A percentile compares a stretch with the other conserved stretches of the same genome.
phyloP scores from a whole-genome alignment of 2,329 filamentous ascomycete genomes.

The Colletotrichum tofieldiae region DNA sequence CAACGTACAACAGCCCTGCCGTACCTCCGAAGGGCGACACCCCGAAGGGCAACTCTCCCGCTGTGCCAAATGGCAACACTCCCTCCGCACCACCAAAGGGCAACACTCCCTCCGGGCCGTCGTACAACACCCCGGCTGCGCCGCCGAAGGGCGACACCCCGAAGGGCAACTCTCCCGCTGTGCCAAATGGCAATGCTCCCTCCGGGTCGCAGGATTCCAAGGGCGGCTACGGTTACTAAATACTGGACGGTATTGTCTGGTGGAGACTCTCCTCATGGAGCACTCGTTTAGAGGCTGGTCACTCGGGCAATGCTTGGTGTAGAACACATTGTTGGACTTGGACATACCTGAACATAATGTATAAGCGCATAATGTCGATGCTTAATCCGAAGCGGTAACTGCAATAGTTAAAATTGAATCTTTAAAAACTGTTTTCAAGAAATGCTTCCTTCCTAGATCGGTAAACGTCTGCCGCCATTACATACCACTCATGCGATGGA shows the following conservation, averaged over 20 bases:
- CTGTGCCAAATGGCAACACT: background rate
- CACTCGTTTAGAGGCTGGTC: too few relatives aligned
- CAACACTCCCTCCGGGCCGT: background rate
- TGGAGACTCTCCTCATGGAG: background rate
- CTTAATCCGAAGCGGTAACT: background rate
- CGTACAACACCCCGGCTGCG: background rate
- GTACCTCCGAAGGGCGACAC: background rate
- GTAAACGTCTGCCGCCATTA: too few relatives aligned
- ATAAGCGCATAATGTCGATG: background rate
- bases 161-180: background rate
- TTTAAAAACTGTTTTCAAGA: too few relatives aligned
- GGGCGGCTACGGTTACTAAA: background rate
- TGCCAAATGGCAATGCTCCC: background rate
- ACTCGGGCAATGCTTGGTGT: background rate
- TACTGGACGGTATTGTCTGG: background rate
- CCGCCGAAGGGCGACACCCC: background rate
- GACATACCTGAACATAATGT: background rate
- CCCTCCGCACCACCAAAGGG: background rate
- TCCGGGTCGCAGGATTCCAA: background rate
- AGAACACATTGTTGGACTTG: background rate
- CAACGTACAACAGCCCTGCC: background rate
- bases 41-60: background rate
- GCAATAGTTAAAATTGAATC: background rate
- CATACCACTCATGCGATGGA: background rate
- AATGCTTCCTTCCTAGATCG: too few relatives aligned